These are phyloP conservation scores for Naumovozyma castellii DNA, from an alignment of 805 yeast species.

Conservation along the genomic window DNA sequence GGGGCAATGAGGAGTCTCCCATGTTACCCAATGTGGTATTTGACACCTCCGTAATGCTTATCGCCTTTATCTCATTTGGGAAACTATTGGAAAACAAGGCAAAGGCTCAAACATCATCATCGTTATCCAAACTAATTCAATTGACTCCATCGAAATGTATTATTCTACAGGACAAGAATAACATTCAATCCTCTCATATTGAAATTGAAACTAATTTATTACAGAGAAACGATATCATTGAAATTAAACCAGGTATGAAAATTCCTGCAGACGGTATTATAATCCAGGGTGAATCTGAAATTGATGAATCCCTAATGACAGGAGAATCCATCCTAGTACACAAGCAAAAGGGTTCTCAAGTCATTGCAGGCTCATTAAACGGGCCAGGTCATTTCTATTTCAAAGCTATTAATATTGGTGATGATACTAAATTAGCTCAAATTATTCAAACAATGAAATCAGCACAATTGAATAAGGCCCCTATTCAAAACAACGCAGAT, in stretches of 20 bases:
- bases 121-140: conserved; percentile 70
- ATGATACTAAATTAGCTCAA: conserved; percentile 76
- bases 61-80: conserved; percentile 78
- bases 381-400: conserved; percentile 65
- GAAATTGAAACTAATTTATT: conserved; percentile 64
- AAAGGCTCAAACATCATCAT: conserved; percentile 86
- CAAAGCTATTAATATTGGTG: conserved; percentile 62
- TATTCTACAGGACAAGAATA: conserved; percentile 34
- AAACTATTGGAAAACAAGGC: conserved; percentile 88
- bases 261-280: conserved; percentile 89
- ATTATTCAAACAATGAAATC: conserved; percentile 79
- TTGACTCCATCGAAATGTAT: conserved; percentile 71
- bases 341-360: conserved; percentile 49
- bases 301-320: conserved; percentile 83
- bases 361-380: conserved; percentile 88
- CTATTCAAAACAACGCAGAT: conserved; percentile 86
- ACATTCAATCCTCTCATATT: conserved; percentile 7
- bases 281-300: conserved; percentile 66
- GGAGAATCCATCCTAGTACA: conserved; percentile 80
- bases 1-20: conserved; percentile 7
- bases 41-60: conserved; percentile 80
- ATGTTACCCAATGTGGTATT: conserved; percentile 63
- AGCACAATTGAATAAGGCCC: conserved; percentile 83
- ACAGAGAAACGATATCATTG: conserved; percentile 67
- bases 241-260: conserved; percentile 76